Evolutionary conservation across 768 basidiomycete genomes (phyloP), one percentile per base, ranked within the genome.

Genomic region (Leccinum olivaceopallidum): DNA sequence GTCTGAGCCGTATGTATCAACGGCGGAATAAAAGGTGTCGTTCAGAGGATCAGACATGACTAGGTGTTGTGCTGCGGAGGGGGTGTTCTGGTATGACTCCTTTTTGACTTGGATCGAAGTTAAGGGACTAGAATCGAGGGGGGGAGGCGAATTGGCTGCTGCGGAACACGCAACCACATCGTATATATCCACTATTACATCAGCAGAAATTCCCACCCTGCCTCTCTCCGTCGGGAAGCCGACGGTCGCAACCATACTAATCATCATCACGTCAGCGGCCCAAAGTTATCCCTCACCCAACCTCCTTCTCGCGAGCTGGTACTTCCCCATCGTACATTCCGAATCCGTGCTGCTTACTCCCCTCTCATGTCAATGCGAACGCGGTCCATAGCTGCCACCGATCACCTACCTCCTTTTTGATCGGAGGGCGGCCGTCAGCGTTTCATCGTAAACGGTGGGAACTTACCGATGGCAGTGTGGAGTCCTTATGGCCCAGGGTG

Each of bases 181-280:
- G 69, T 71, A 76, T 76, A 74, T 74, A 75, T 67, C 65, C 64
- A 72, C 62, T 49, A 58, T 75, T 71, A 73, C 63, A 74, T 74
- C 73, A 75, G 69, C 69, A 14, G 10, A 24, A 7, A 60, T 69
- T 73, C 73, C 63, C 73, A 75, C 70, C 72, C 74, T 55, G 72
- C 72, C 66, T 52, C 39, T 50, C 39, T 50, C 59, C 53, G 66
- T 63, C 70, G 66, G 71, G 42, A 18, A 20, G 49, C 49, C 67
- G 67, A 61, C 67, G 34, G 34, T 44, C 49, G 30, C 52, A 32
- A 4, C 36, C 24, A 13, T 5, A 44, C 10, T 66, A 47, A 66
- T 63, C 60, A 58, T 2, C 28, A 50, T 68, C 63, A 68, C 62
- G 60, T 71, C 65, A 69, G 49, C 47, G 36, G 36, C 36, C 13